Conservation (phyloP, 2,329 filamentous ascomycete species). For the Scedosporium apiospermum region DNA sequence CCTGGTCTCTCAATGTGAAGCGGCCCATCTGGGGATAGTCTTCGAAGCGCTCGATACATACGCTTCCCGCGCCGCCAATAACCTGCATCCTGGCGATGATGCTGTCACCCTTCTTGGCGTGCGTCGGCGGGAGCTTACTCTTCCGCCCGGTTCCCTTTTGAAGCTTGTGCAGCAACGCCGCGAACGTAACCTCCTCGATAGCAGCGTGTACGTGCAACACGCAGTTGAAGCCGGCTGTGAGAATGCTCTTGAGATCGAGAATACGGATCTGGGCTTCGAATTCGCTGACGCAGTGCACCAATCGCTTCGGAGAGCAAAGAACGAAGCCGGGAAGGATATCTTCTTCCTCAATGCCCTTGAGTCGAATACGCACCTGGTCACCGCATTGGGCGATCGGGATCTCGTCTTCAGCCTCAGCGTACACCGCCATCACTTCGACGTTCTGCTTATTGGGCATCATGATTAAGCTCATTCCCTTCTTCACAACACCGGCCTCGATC, state of each 20-base stretch:
- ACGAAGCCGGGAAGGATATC: slow-evolving; percentile 94
- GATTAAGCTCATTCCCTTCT: slow-evolving; percentile 75
- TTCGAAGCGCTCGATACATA: slow-evolving; percentile 91
- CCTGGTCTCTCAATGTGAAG: slow-evolving; percentile 83
- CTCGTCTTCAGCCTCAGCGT: slow-evolving; percentile 95
- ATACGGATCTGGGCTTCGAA: slow-evolving; percentile 98
- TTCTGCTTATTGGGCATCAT: slow-evolving; percentile 94
- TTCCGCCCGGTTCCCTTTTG: slow-evolving; percentile 91
- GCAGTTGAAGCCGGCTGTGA: slow-evolving; percentile 93
- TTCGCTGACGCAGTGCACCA: slow-evolving; percentile 78
- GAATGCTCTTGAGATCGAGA: slow-evolving; percentile 86
- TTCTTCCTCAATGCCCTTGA: slow-evolving; percentile 95
- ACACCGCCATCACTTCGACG: slow-evolving; percentile 74
- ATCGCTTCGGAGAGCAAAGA: slow-evolving; percentile 85
- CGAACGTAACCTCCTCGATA: slow-evolving; percentile 94
- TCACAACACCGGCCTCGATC: slow-evolving; percentile 87
- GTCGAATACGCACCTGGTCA: slow-evolving; percentile 85
- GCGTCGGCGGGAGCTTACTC: slow-evolving; percentile 87
- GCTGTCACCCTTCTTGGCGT: slow-evolving; percentile 70
- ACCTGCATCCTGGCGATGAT: slow-evolving; percentile 91
- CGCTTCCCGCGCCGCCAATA: slow-evolving; percentile 71
- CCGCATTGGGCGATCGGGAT: slow-evolving; percentile 73
- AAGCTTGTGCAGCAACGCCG: slow-evolving; percentile 78
- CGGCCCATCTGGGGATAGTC: slow-evolving; percentile 92
- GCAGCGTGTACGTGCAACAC: slow-evolving; percentile 95